Evolutionary conservation across 2,329 filamentous ascomycete genomes (phyloP), one percentile per base, ranked within the genome.

Genomic region (Monosporascus sp.): DNA sequence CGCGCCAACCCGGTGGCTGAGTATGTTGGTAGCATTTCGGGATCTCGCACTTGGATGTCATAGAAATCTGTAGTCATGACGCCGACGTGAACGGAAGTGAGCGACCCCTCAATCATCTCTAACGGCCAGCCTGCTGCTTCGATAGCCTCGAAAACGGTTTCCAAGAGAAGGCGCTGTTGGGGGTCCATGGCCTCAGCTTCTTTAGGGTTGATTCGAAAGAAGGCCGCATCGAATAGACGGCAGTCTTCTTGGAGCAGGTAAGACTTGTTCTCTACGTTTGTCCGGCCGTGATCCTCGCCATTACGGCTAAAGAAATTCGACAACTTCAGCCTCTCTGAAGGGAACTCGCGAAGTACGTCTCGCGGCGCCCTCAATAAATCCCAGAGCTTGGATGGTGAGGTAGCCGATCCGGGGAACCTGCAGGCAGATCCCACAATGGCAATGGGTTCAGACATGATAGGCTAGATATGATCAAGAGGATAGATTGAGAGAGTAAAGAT

Each of bases 141-240:
- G 1, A 58, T 37, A 1, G 48, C 48, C 35, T 58, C 56, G 41
- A 55, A 58, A 1, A 54, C 49, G 3, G 47, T 53, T 35, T 58
- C 56, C 1, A 58, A 37, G 2, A 58, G 48, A 3, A 54, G 16
- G 1, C n/a, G n/a, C n/a, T n/a, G n/a, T n/a, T n/a, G n/a, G n/a
- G n/a, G n/a, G n/a, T n/a, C n/a, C n/a, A n/a, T 54, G 49, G 1
- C 22, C 14, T 27, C 22, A 1, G 56, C 54, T 20, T 58, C 56
- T 9, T 17, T 9, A 0, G 52, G 49, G 0, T 41, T 53, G 7
- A 56, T 58, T 5, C 43, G 27, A 20, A 58, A 58, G 24, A 58
- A 55, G 3, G 17, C 7, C 11, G 53, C 53, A 27, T 58, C 56
- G 14, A 58, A 58, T 14, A 7, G 48, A 4, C 27, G 41, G 9